Evolutionary conservation across 805 yeast species (phyloP).

Genomic region (Kluyveromyces siamensis): DNA sequence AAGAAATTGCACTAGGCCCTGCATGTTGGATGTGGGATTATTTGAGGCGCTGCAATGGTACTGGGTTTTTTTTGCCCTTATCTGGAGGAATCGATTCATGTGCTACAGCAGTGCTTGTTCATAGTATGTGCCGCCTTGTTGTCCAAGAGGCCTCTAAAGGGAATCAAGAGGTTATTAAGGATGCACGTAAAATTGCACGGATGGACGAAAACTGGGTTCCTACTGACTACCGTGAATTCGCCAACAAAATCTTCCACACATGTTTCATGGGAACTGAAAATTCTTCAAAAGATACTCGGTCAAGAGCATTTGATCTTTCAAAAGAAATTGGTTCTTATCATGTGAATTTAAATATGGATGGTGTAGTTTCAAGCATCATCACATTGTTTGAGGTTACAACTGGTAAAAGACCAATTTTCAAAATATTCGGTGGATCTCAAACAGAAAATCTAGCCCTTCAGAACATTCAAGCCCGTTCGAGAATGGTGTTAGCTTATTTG

Average conservation of each 20-base stretch:
- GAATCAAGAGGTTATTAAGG: constrained; percentile 65
- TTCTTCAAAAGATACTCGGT: constrained; percentile 80
- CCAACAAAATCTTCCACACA: constrained; percentile 72
- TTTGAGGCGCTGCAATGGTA: constrained; percentile 78
- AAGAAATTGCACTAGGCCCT: constrained; percentile 96
- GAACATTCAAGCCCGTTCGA: constrained; percentile 89
- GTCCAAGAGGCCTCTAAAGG: constrained; percentile 59
- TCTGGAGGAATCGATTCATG: constrained; percentile 98
- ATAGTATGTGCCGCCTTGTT: constrained; percentile 88
- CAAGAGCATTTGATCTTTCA: constrained; percentile 72
- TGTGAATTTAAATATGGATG: constrained; percentile 86
- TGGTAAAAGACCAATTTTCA: constrained; percentile 80
- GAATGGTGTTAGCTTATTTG: constrained; percentile 90
- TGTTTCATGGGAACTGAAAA: constrained; percentile 94
- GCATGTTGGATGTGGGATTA: constrained; percentile 99
- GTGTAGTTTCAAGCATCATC: constrained; percentile 64
- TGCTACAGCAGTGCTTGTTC: constrained; percentile 92
- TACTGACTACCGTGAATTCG: constrained; percentile 61
- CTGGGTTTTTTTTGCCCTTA: constrained; percentile 87
- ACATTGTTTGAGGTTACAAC: constrained; percentile 79
- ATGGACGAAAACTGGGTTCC: constrained; percentile 57
- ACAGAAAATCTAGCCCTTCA: constrained; percentile 91
- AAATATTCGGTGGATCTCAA: constrained; percentile 87
- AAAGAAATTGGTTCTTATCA: constrained; percentile 78
- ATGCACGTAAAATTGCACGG: constrained; percentile 62